Base-by-base conservation (phyloP, 2,329 filamentous ascomycete genomes). In the Lasiodiplodia sp. region DNA sequence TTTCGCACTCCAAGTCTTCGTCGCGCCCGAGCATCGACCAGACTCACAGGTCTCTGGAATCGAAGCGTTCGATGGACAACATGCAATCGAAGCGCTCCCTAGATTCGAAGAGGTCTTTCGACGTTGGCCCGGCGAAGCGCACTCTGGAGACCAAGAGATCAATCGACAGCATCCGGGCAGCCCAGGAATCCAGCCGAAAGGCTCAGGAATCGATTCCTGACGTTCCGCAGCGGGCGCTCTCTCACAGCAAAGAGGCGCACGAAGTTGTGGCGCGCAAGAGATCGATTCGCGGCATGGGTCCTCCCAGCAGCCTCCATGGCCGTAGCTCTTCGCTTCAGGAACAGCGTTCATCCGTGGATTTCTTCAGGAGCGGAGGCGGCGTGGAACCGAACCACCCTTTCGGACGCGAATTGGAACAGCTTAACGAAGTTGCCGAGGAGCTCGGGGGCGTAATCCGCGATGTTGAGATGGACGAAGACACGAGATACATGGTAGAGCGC, bases 391-490 rank as follows among this genome's bases (percentile, higher is more conserved):
- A 80, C 56, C 88, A 96, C 78, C 95, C 95, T 0, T 98, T 98
- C 75, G 93, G 93, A 66, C 90, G 91, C 63, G 96, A 99, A 80
- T 84, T 98, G 66, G 93, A 93, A 68, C 92, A 98, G 80, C 92
- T 98, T 28, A 93, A 94, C 66, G 96, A 98, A 80, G 87, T 97
- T 18, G 95, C 91, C 0, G 96, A 98, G 81, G 94, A 97, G 80
- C 95, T 93, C 73, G 89, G 89, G 52, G 77, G 78, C 58, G 81
- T 79, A 0, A 85, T 89, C 37, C 86, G 86, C 71, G 85, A 88
- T 69, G 85, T 86, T n/a, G 83, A 89, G 56, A 82, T 90, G 49
- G 91, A 94, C 55, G 91, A 93, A 67, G 93, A 96, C 78, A 86
- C 92, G 75, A 84, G 87, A 72, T 87, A 90, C 69, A 87, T 98